Evolutionary conservation across 2,329 filamentous ascomycete species (phyloP).

Genomic region (Claviceps sorghi): DNA sequence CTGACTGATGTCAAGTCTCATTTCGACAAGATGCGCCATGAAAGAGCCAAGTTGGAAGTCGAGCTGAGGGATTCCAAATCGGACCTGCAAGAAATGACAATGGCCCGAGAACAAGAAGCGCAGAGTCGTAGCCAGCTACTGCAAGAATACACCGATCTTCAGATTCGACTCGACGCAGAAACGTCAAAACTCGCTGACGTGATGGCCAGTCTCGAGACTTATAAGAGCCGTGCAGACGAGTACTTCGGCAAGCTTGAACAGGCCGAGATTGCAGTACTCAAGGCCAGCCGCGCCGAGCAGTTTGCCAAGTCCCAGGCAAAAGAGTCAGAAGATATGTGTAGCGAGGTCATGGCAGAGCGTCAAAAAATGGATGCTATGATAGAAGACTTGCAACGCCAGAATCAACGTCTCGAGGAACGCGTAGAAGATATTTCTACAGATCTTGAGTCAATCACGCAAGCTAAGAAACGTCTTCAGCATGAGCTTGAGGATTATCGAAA

Average conservation of each 20-base stretch:
- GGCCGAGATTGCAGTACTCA: slow-evolving; percentile 87
- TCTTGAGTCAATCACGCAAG: slow-evolving; percentile 68
- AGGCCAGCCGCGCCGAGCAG: slow-evolving; percentile 80
- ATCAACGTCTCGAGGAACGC: slow-evolving; percentile 78
- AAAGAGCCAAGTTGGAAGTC: slow-evolving; percentile 65
- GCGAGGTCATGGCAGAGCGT: slow-evolving; percentile 78
- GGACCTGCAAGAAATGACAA: slow-evolving; percentile 66
- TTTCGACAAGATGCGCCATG: slow-evolving; percentile 74
- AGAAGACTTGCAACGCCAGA: slow-evolving; percentile 80
- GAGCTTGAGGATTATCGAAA: slow-evolving; percentile 95
- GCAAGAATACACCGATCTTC: slow-evolving; percentile 83
- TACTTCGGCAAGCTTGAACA: slow-evolving; percentile 97
- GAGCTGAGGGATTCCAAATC: slow-evolving; percentile 73
- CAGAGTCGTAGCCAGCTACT: slow-evolving; percentile 78
- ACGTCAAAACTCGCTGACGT: slow-evolving; percentile 74
- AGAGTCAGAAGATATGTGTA: slow-evolving; percentile 84
- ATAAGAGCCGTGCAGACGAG: slow-evolving; percentile 85
- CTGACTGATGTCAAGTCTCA: slow-evolving; percentile 74
- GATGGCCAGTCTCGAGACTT: slow-evolving; percentile 67
- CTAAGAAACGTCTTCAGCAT: slow-evolving; percentile 88
- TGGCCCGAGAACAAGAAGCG: slow-evolving; percentile 71
- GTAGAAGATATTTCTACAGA: slow-evolving; percentile 87
- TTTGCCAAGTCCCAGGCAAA: slow-evolving; percentile 82
- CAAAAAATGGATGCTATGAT: slow-evolving; percentile 78
- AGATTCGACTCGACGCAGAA: slow-evolving; percentile 84